phyloP scores from a whole-genome alignment of 345 rosid genomes.

The Citrus medica region DNA sequence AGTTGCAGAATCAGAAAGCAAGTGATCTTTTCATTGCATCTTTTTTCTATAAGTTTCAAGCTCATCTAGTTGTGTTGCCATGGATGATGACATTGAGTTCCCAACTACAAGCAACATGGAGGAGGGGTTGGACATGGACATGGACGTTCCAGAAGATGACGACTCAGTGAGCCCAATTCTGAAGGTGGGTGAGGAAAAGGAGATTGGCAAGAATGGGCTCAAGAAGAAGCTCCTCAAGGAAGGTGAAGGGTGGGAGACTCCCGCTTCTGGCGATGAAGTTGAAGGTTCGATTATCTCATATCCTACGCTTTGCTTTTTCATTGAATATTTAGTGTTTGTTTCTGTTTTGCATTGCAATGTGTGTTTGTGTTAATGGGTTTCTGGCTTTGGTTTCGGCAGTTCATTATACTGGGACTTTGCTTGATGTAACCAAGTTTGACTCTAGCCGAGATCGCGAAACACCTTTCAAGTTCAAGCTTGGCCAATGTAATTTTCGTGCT shows the following conservation, averaged over 20 bases:
- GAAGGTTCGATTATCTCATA: constrained; percentile 41
- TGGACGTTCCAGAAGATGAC: constrained; percentile 33
- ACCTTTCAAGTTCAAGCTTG: constrained; percentile 86
- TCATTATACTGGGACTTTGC: constrained; percentile 74
- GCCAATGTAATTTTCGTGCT: constrained; percentile 53
- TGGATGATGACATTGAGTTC: constrained; percentile 63
- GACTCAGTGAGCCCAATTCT: not conserved
- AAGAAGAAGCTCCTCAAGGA: constrained; percentile 82
- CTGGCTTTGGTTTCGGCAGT: constrained; percentile 24
- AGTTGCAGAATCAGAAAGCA: too few relatives aligned
- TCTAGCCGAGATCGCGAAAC: constrained; percentile 81
- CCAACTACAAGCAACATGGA: constrained; percentile 33
- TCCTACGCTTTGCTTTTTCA: not conserved
- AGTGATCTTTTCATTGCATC: too few relatives aligned
- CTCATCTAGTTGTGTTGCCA: not conserved
- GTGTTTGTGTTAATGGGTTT: not conserved
- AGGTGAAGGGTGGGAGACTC: constrained; percentile 69
- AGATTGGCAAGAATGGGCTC: constrained; percentile 62
- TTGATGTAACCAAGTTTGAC: constrained; percentile 89
- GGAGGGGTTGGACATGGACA: constrained; percentile 8
- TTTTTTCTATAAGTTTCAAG: too few relatives aligned
- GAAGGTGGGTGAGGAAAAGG: constrained; percentile 69
- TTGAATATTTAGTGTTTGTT: not conserved
- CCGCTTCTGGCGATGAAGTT: constrained; percentile 69
- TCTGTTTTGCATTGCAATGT: too few relatives aligned